phyloP scores from a whole-genome alignment of 495 filamentous ascomycete species.

The Amorphotheca resinae region DNA sequence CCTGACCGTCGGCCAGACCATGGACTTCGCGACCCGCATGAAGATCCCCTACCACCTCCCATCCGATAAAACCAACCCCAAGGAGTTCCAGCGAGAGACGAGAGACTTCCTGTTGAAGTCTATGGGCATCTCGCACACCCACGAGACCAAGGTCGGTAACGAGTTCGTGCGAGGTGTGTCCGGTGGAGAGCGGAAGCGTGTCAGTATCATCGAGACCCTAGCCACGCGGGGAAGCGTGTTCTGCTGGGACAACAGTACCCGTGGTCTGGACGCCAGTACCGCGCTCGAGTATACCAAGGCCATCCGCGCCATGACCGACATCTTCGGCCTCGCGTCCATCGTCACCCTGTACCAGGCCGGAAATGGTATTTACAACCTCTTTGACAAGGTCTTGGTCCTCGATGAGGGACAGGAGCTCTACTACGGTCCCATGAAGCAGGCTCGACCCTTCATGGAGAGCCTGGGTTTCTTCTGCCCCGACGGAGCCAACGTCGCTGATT shows the following conservation, averaged over 20 bases:
- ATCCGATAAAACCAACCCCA: constrained; percentile 35
- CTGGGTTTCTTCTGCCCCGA: constrained; percentile 55
- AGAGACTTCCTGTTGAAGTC: constrained; percentile 63
- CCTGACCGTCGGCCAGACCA: constrained; percentile 71
- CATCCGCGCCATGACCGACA: constrained; percentile 34
- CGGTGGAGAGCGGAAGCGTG: constrained; percentile 73
- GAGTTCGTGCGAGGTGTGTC: constrained; percentile 73
- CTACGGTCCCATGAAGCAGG: constrained; percentile 50
- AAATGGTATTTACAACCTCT: constrained; percentile 54
- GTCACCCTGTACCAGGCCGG: constrained; percentile 59
- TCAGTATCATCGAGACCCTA: constrained; percentile 52
- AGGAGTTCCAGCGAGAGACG: constrained; percentile 58
- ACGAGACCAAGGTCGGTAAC: constrained; percentile 70
- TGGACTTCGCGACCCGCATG: constrained; percentile 71
- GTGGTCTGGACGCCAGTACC: constrained; percentile 73
- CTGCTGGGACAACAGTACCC: constrained; percentile 77
- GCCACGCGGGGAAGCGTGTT: constrained; percentile 53
- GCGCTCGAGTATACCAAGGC: constrained; percentile 54
- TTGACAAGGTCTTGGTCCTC: constrained; percentile 51
- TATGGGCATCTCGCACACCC: constrained; percentile 81
- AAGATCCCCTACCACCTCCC: constrained; percentile 67
- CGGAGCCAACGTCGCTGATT: constrained; percentile 56
- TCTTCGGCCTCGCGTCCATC: constrained; percentile 33
- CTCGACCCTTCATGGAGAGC: constrained; percentile 55
- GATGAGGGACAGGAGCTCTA: constrained; percentile 54